Conservation (phyloP, 179 eudicot species). For the Sideroxylon spinosum region DNA sequence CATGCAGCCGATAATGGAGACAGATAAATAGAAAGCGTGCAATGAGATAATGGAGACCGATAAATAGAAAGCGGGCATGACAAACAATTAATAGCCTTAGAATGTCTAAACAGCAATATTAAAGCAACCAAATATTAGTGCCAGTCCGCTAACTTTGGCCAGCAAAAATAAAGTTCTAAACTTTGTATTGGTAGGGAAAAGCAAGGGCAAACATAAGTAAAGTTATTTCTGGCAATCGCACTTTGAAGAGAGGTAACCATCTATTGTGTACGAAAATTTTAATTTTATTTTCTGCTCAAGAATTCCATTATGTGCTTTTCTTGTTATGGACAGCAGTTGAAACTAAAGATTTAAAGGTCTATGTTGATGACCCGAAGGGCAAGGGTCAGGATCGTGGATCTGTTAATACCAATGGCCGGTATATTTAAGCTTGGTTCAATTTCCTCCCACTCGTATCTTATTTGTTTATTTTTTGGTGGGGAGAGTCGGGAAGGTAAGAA, state of each 20-base stretch:
- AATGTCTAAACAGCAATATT: neutral
- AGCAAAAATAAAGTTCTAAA: neutral
- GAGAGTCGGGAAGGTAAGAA: neutral
- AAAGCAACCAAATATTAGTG: neutral
- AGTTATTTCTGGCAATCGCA: constrained; percentile 18
- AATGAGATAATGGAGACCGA: neutral
- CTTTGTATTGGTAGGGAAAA: constrained; percentile 23
- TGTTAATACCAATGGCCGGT: constrained; percentile 35
- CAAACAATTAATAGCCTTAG: neutral
- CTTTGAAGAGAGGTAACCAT: constrained; percentile 25
- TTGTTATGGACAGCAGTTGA: constrained; percentile 25
- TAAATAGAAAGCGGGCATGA: neutral
- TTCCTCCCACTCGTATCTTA: neutral
- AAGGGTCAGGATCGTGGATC: constrained; percentile 28
- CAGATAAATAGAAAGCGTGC: neutral
- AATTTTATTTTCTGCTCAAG: neutral
- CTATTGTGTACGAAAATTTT: neutral
- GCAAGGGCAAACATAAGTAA: constrained; percentile 17
- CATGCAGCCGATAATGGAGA: neutral
- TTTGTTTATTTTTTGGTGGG: neutral
- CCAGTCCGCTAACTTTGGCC: neutral
- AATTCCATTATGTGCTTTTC: constrained; percentile 5
- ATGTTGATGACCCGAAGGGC: constrained; percentile 35
- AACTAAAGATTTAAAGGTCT: constrained; percentile 34
- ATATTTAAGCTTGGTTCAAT: constrained; percentile 7